Base-by-base conservation (phyloP, 495 filamentous ascomycete species). In the Apiosordaria backusii region DNA sequence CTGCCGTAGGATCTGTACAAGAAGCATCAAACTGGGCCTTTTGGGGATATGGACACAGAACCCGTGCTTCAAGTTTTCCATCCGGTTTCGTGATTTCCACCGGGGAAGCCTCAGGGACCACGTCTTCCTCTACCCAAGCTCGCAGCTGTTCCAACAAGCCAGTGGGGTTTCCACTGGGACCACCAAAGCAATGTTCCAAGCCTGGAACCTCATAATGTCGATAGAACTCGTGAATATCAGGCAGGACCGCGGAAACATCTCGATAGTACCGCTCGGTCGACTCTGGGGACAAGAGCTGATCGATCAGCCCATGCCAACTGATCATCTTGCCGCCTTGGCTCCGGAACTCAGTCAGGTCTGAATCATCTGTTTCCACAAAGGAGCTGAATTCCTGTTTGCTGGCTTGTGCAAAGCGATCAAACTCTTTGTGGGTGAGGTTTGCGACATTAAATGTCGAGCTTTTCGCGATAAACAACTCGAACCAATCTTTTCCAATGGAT, bases 291-390 rank as follows among this genome's bases (percentile, higher is more conserved):
- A 75, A 68, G 24, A 70, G 29, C 24, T 67, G 21, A 58, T 77
- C 71, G 23, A 26, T 55, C 72, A 76, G 15, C 0, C 82, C 83
- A 61, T 85, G 81, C 70, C 73, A 85, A 5, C 71, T 76, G 21
- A 85, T 69, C 61, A 85, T 69, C 67, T 83, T 84, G 7, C 78
- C 78, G 0, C 82, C 81, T 1, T 68, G 60, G 10, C 69, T 58
- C 4, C 67, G 67, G 52, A 85, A 81, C 7, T 61, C 68, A 0
- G 71, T 70, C 23, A 85, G 75, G 70, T 85, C 74, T 3, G 81
- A 75, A 57, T 82, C 74, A 26, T 69, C 57, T 1, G 74, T 77
- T 5, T 69, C 73, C 2, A 82, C 70, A 2, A 82, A 66, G 4
- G 72, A 76, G 25, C 57, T 63, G 27, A 69, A 82, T 45, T 78